These are phyloP conservation scores for Artemisia argyi DNA, from an alignment of 129 eudicot species.

Conservation along the genomic window DNA sequence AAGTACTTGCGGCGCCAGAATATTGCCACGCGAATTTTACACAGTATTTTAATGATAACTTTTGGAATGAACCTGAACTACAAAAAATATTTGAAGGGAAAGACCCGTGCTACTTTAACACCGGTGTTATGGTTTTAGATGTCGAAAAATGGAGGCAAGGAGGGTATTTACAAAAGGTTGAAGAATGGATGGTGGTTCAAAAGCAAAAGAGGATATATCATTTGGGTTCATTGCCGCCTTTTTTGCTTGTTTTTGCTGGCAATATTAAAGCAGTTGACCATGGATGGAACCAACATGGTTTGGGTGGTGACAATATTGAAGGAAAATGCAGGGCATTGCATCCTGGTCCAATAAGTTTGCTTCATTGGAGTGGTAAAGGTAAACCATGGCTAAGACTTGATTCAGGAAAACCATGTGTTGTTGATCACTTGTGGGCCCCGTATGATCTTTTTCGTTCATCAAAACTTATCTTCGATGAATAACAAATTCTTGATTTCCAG, in stretches of 20 bases:
- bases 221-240: slow-evolving; percentile 59
- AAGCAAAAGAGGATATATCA: slow-evolving; percentile 54
- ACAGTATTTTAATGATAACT: slow-evolving; percentile 44
- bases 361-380: slow-evolving; percentile 69
- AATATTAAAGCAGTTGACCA: slow-evolving; percentile 47
- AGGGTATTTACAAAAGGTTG: slow-evolving; percentile 40
- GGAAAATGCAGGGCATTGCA: slow-evolving; percentile 61
- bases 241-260: slow-evolving; percentile 56
- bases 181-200: slow-evolving; percentile 57
- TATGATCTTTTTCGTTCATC: slow-evolving; percentile 57
- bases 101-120: slow-evolving; percentile 51
- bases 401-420: slow-evolving; percentile 49
- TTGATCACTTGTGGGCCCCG: slow-evolving; percentile 62
- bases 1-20: slow-evolving; percentile 53
- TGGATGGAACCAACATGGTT: slow-evolving; percentile 56
- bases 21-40: slow-evolving; percentile 56
- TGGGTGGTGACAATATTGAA: slow-evolving; percentile 58
- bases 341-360: slow-evolving; percentile 58
- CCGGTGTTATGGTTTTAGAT: slow-evolving; percentile 56
- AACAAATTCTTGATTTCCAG: slow-evolving; percentile 26
- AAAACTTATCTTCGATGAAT: slow-evolving; percentile 29
- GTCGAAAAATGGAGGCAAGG: slow-evolving; percentile 54
- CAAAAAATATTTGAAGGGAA: slow-evolving; percentile 33
- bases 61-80: slow-evolving; percentile 48
- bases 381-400: slow-evolving; percentile 68